Conservation (phyloP, 1,284 basidiomycete genomes). For the Ceratobasidium sp. region DNA sequence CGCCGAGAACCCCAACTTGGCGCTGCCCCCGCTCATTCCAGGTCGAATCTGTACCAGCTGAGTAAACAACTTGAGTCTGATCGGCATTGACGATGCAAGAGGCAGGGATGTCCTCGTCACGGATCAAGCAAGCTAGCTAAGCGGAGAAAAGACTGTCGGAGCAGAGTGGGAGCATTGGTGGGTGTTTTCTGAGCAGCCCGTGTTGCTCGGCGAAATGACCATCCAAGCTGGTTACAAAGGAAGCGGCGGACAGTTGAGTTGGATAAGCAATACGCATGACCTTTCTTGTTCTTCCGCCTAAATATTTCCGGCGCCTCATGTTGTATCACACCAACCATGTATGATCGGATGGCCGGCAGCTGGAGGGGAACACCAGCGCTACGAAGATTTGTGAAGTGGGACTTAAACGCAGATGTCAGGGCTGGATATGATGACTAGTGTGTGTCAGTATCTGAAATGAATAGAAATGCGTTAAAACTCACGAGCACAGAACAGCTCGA, state of each 20-base stretch:
- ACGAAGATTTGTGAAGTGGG: background rate
- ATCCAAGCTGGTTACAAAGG: background rate
- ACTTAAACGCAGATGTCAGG: background rate
- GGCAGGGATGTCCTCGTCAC: background rate
- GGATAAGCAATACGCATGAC: background rate
- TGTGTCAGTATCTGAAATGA: background rate
- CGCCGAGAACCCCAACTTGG: background rate
- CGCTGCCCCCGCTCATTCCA: conserved; percentile 9
- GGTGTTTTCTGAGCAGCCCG: conserved; percentile 13
- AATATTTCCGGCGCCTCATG: background rate
- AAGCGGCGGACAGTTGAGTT: background rate
- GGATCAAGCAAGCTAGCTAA: background rate
- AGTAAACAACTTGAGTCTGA: conserved; percentile 16
- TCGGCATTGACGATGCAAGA: conserved; percentile 16
- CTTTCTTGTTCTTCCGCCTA: too few relatives aligned
- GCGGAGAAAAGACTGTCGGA: background rate
- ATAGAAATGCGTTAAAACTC: conserved; percentile 12
- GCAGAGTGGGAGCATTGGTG: background rate
- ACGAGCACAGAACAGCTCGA: background rate
- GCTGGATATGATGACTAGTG: conserved; percentile 2
- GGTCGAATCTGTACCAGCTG: background rate
- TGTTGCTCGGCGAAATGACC: background rate
- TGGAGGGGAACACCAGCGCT: conserved; percentile 1
- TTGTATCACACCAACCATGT: background rate
- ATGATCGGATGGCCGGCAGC: background rate